These are phyloP conservation scores for Aspergillus nidulans DNA, from an alignment of 495 filamentous ascomycete genomes.

Conservation along the genomic window DNA sequence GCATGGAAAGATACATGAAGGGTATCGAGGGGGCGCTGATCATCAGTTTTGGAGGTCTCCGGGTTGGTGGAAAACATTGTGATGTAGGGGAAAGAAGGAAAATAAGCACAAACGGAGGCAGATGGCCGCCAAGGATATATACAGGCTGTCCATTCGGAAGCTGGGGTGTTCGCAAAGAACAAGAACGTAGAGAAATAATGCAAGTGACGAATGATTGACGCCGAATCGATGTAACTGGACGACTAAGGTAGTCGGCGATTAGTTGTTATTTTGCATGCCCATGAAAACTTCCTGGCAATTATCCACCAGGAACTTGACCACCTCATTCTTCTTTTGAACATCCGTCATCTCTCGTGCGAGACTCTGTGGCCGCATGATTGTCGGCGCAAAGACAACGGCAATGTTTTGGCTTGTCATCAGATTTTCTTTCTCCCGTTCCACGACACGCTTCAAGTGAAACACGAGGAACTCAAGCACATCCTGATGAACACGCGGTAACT, in stretches of 20 bases:
- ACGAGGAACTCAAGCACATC: constrained; percentile 90
- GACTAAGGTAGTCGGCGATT: neutral
- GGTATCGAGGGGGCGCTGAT: constrained; percentile 26
- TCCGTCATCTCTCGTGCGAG: constrained; percentile 94
- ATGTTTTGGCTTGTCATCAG: constrained; percentile 92
- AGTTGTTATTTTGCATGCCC: constrained; percentile 33
- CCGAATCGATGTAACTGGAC: neutral
- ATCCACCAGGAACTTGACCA: constrained; percentile 86
- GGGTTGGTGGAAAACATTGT: neutral
- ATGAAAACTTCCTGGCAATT: constrained; percentile 76
- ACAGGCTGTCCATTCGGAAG: constrained; percentile 16
- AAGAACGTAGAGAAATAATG: constrained; percentile 4
- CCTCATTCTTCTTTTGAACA: constrained; percentile 85
- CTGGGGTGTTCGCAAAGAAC: constrained; percentile 2
- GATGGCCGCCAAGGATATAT: constrained; percentile 14
- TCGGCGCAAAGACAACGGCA: constrained; percentile 96
- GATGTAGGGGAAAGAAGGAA: neutral
- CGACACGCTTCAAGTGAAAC: constrained; percentile 89
- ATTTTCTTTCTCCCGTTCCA: constrained; percentile 76
- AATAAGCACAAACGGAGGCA: neutral
- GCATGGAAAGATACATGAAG: constrained; percentile 17
- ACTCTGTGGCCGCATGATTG: constrained; percentile 85
- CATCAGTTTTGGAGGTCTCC: constrained; percentile 1
- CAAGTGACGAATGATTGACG: neutral
- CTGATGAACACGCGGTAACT: constrained; percentile 75